Conservation (phyloP, 345 rosid genomes). For the Odontarrhena argentea region DNA sequence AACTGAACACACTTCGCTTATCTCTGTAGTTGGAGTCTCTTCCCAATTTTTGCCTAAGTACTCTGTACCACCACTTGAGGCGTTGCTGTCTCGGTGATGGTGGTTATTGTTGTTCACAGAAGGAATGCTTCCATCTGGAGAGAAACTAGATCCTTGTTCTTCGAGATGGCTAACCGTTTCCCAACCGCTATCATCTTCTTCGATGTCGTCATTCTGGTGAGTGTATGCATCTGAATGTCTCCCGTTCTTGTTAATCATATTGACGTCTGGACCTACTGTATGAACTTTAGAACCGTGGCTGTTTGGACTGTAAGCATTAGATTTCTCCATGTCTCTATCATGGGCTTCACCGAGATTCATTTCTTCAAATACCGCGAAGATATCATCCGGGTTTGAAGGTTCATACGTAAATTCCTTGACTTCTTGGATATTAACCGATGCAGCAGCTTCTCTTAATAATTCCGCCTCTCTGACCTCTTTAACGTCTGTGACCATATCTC, state of each 20-base stretch:
- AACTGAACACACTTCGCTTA: slow-evolving; percentile 64
- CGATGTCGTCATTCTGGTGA: slow-evolving; percentile 53
- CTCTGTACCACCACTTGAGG: slow-evolving; percentile 59
- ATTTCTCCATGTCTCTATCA: slow-evolving; percentile 46
- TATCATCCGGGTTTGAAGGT: slow-evolving; percentile 70
- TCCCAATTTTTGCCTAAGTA: slow-evolving; percentile 60
- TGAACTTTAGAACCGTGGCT: slow-evolving; percentile 57
- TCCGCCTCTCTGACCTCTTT: slow-evolving; percentile 48
- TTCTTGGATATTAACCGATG: slow-evolving; percentile 59
- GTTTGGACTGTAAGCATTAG: slow-evolving; percentile 45
- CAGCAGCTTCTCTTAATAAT: slow-evolving; percentile 57
- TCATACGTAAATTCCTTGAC: slow-evolving; percentile 69
- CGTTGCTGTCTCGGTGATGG: slow-evolving; percentile 51
- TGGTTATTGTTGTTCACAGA: slow-evolving; percentile 58
- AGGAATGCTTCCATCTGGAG: slow-evolving; percentile 68
- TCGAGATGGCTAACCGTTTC: slow-evolving; percentile 93
- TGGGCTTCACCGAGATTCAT: slow-evolving; percentile 51
- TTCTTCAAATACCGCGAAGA: slow-evolving; percentile 69
- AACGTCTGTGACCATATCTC: slow-evolving; percentile 42
- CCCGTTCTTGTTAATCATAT: slow-evolving; percentile 40
- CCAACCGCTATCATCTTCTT: slow-evolving; percentile 97
- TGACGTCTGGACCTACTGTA: slow-evolving; percentile 50
- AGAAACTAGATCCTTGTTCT: slow-evolving; percentile 88
- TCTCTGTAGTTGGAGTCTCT: slow-evolving; percentile 66
- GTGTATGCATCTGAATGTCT: slow-evolving; percentile 47